phyloP scores from a whole-genome alignment of 176 grass and related monocot species.

The Bothriochloa decipiens region DNA sequence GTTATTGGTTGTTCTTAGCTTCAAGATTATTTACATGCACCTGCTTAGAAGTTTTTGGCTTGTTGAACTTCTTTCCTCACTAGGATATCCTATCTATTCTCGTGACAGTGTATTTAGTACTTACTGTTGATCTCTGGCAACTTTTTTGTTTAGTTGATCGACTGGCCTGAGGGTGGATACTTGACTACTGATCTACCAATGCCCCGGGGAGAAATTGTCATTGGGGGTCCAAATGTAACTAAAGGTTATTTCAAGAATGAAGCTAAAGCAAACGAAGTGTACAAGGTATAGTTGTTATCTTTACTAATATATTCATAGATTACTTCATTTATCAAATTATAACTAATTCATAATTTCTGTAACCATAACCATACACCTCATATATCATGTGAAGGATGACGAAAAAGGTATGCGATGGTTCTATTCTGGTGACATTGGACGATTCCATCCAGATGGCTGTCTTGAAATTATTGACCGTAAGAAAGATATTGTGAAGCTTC shows the following conservation, averaged over 20 bases:
- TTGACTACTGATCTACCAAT: conserved; percentile 79
- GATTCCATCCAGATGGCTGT: conserved; percentile 90
- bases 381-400: conserved; percentile 65
- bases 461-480: conserved; percentile 98
- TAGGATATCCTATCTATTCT: conserved; percentile 22
- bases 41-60: conserved; percentile 27
- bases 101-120: neutral
- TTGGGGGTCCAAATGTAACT: conserved; percentile 93
- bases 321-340: neutral
- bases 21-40: conserved; percentile 1
- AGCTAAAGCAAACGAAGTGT: conserved; percentile 91
- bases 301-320: conserved; percentile 1
- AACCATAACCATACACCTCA: neutral
- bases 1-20: neutral
- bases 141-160: conserved; percentile 75
- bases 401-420: conserved; percentile 90
- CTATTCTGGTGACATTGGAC: conserved; percentile 89
- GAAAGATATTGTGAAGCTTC: conserved; percentile 98
- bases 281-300: conserved; percentile 63
- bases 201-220: conserved; percentile 92
- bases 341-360: conserved; percentile 24
- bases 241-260: conserved; percentile 93
- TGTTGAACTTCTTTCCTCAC: neutral
- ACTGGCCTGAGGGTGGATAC: conserved; percentile 92
- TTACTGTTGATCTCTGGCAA: conserved; percentile 2